A percentile compares a stretch with the other conserved stretches of the same genome.
These are phyloP conservation scores for Glaciozyma martinii DNA, from an alignment of 768 basidiomycete species.

Conservation along the genomic window DNA sequence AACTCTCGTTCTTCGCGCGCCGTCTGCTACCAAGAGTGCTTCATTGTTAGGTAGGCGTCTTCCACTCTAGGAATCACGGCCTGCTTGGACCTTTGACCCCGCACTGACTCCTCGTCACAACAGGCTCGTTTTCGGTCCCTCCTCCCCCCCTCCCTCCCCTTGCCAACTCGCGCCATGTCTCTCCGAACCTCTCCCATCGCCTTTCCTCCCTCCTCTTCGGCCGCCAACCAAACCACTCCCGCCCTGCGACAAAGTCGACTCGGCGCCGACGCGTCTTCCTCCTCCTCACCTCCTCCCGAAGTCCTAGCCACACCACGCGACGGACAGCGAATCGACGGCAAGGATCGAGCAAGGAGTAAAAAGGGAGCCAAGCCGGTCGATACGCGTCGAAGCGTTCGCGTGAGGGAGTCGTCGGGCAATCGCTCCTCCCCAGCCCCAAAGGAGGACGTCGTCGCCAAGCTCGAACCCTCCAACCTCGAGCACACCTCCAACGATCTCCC, in stretches of 20 bases:
- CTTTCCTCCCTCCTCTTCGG: constrained; percentile 4
- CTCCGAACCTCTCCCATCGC: not conserved
- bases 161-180: not conserved
- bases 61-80: too few relatives aligned
- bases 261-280: constrained; percentile 13
- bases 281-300: constrained; percentile 22
- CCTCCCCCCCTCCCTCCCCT: not conserved
- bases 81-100: too few relatives aligned
- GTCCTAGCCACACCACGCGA: constrained; percentile 21
- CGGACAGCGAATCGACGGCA: constrained; percentile 7
- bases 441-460: not conserved
- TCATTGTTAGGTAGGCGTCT: too few relatives aligned
- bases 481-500: not conserved
- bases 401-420: constrained; percentile 12
- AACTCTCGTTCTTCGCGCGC: too few relatives aligned
- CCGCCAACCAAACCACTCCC: constrained; percentile 17
- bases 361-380: not conserved
- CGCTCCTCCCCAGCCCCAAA: constrained; percentile 13
- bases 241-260: constrained; percentile 12
- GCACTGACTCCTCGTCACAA: too few relatives aligned
- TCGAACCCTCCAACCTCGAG: not conserved
- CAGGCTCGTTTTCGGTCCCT: not conserved
- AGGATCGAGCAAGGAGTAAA: not conserved
- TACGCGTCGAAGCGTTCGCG: constrained; percentile 15
- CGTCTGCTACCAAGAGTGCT: too few relatives aligned